Conservation (phyloP, 2,329 filamentous ascomycete species). For the Apiospora malaysiana region DNA sequence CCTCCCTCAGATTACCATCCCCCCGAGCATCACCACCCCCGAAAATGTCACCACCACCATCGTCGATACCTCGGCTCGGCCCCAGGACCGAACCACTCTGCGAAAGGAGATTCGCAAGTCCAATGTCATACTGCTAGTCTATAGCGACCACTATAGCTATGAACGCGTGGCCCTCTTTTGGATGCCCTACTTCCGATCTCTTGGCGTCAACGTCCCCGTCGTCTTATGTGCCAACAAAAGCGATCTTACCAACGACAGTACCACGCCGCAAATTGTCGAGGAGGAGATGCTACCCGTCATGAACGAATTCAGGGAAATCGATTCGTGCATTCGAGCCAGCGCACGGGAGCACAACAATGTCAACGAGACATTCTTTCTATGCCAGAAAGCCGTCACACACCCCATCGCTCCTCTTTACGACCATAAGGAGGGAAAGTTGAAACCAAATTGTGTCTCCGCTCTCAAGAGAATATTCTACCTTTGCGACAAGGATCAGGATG, state of each 20-base stretch:
- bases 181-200: constrained; percentile 96
- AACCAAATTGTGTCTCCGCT: constrained; percentile 86
- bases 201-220: constrained; percentile 98
- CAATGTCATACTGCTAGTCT: constrained; percentile 95
- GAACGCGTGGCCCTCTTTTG: constrained; percentile 96
- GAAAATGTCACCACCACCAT: constrained; percentile 98
- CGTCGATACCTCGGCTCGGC: constrained; percentile 94
- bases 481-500: constrained; percentile 95
- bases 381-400: constrained; percentile 97
- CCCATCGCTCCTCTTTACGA: constrained; percentile 96
- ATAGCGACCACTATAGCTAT: constrained; percentile 99
- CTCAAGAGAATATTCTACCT: constrained; percentile 92
- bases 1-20: constrained; percentile 93
- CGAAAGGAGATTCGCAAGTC: constrained; percentile 95
- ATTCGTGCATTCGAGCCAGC: constrained; percentile 95
- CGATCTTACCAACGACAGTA: constrained; percentile 78
- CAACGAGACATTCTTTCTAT: constrained; percentile 96
- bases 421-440: constrained; percentile 87
- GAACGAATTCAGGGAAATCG: constrained; percentile 98
- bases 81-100: constrained; percentile 87
- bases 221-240: constrained; percentile 97
- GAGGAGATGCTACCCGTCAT: constrained; percentile 99
- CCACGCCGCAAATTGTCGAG: constrained; percentile 83
- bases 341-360: constrained; percentile 92
- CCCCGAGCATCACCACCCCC: constrained; percentile 88